Base-by-base conservation (phyloP, 1,284 basidiomycete genomes). In the Puccinia hordei region DNA sequence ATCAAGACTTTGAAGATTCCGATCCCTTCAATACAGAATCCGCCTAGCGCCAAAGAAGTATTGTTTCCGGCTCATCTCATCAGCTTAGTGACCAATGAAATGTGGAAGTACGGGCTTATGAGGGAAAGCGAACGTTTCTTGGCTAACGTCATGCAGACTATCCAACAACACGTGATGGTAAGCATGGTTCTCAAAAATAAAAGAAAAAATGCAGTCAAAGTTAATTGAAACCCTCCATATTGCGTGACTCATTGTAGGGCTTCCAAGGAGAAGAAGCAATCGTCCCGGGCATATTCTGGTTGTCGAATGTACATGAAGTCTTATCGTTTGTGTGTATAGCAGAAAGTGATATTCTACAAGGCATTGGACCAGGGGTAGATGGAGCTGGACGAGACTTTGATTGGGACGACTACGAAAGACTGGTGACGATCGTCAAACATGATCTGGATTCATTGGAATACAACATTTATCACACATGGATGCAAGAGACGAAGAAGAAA, bases 281-380 rank as follows among this genome's bases (percentile, higher is more conserved):
- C 82, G 88, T 96, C 59, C 97, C 97, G 0, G 97, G 97, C 63
- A 93, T 99, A 83, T 99, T 95, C 88, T 99, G 97, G 97, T 88
- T 99, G 22, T 98, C 96, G 46, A 99, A 99, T 84, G 95, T 99
- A n/a, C 97, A 99, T 86, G 97, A 99, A 86, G 94, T 99, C 89
- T 89, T 99, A 35, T 99, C 97, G 12, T 99, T 99, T 87, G 96
- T 99, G 83, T 98, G 94, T 85, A 93, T 98, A 59, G 97, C 97
- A 33, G 97, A 99, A 87, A 93, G 92, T 85, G 97, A 99, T 86
- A 98, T 98, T 90, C 89, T 95, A 12, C 94, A 98, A 86, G 97
- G 97, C 41, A 97, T 99, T 81, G 95, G 94, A 24, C 97, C 97
- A 0, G 95, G 95, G 65, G 85, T 85, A 24, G 94, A 96, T 84